Evolutionary conservation across 2,329 filamentous ascomycete genomes (phyloP), one percentile per base, ranked within the genome.

Genomic region (Trichoderma afroharzianum): DNA sequence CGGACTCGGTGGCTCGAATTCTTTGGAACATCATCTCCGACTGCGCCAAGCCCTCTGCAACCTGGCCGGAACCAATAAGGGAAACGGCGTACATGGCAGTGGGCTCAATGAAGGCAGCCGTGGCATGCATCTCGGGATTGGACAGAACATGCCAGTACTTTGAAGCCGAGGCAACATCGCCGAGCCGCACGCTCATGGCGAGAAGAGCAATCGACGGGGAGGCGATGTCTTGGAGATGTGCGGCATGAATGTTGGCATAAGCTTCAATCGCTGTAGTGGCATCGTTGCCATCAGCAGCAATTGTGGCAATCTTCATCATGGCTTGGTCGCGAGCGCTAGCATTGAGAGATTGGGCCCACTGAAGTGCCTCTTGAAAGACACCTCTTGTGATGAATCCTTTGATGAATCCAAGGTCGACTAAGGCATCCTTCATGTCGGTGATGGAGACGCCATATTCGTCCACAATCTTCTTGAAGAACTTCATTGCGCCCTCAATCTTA

Each of bases 1-100:
- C 83, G 62, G 82, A 79, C 64, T 87, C 85, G 26, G 87, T 84
- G 71, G 89, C 88, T 72, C 93, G 91, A 76, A 98, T 94, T 73
- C 92, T 91, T 78, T 91, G 86, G 81, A 98, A 97, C 93, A 97
- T 97, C 78, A 90, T 85, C 76, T 96, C 93, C 11, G 93, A 91
- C 79, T 96, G 90, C 14, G 87, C 85, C 72, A 98, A 82, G 63
- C 92, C 96, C 78, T 95, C 93, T n/a, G 91, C 90, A 63, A 95
- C 88, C 77, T 94, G 91, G 55, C 94, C 94, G 74, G 93, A 93
- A 68, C 93, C 92, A 78, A 98, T 92, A 80, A 98, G 86, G 62
- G 94, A 93, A 71, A 97, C 90, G 15, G 93, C 90, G 78, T 95
- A 97, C 94, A 98, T 97, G 71, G 93, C 89, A 14, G 94, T 92